Evolutionary conservation across 2,329 filamentous ascomycete genomes (phyloP).

Genomic region (Sporothrix inflata): DNA sequence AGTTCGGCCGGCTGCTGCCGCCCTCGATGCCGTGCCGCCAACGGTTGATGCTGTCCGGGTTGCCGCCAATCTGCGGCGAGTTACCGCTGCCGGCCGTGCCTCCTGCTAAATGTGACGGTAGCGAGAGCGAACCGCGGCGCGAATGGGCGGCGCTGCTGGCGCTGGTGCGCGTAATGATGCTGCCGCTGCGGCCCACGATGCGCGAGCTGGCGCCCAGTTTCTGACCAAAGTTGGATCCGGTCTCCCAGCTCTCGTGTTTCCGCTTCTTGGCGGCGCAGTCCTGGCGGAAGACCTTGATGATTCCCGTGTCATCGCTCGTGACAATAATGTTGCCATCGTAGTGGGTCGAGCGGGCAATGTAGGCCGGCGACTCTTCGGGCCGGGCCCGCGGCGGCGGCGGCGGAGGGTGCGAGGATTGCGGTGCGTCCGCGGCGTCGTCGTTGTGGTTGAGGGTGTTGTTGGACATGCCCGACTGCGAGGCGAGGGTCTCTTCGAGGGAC

Average conservation of each 20-base stretch:
- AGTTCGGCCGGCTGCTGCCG: slow-evolving; percentile 42
- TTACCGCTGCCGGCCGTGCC: neutral
- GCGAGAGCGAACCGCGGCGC: slow-evolving; percentile 57
- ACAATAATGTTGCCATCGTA: slow-evolving; percentile 86
- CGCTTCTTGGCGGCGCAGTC: slow-evolving; percentile 87
- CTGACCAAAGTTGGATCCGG: slow-evolving; percentile 73
- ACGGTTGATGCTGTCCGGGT: slow-evolving; percentile 77
- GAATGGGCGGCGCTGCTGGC: slow-evolving; percentile 53
- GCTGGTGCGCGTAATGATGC: slow-evolving; percentile 59
- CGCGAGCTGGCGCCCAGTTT: slow-evolving; percentile 63
- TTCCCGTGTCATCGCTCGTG: slow-evolving; percentile 83
- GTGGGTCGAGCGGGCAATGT: slow-evolving; percentile 76
- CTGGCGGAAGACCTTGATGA: slow-evolving; percentile 93
- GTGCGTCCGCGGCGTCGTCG: slow-evolving; percentile 16
- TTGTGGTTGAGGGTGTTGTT: slow-evolving; percentile 31
- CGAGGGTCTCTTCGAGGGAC: slow-evolving; percentile 66
- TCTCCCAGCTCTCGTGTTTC: slow-evolving; percentile 75
- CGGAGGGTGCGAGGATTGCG: slow-evolving; percentile 20
- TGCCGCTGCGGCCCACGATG: slow-evolving; percentile 61
- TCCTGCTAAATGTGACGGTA: slow-evolving; percentile 37
- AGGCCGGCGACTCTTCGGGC: slow-evolving; percentile 73
- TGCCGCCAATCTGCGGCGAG: slow-evolving; percentile 34
- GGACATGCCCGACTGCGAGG: slow-evolving; percentile 37
- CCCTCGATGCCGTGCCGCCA: slow-evolving; percentile 75
- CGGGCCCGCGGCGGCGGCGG: slow-evolving; percentile 38